Evolutionary conservation across 2,329 filamentous ascomycete genomes (phyloP), one percentile per base, ranked within the genome.

Genomic region (Ophiostoma himal-ulmi): DNA sequence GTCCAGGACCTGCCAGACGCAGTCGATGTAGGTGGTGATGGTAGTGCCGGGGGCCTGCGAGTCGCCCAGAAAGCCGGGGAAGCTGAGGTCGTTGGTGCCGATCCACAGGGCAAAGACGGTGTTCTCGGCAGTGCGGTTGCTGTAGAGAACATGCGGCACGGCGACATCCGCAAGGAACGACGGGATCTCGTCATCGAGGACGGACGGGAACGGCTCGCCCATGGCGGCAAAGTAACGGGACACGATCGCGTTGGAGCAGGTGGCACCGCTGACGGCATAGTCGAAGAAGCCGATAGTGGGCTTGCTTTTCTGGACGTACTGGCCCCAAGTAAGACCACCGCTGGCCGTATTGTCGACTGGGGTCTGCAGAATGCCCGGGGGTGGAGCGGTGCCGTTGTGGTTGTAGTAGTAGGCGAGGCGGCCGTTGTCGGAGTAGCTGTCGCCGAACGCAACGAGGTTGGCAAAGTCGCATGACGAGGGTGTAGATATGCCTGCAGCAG

Each of bases 51-150:
- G 75, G 5, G 83, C 78, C 76, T 92, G 88, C 34, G 82, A 83
- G 76, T 92, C 89, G 5, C 84, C 87, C 41, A 94, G 77, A 76
- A 93, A 90, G 10, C 85, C 89, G 68, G 83, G 79, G 70, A 82
- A 83, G 30, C 91, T 91, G 11, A 94, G 81, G 75, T 95, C 91
- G 76, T 94, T 94, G 34, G 91, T 93, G 3, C 91, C 91, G 75
- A 94, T 93, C 90, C 90, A 94, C 68, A 94, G 84, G 0, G 87
- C 84, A 75, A 93, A 94, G 2, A 92, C 87, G 0, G 90, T 92
- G 73, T 88, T 87, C 39, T 85, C 79, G 1, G 83, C 75, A 1
- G 81, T 82, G 65, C 83, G 78, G 73, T 82, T 75, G 0, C 78
- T 77, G 73, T 83, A 85, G 5, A 85, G 77, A 1, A 79, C 77